phyloP scores from a whole-genome alignment of 2,329 filamentous ascomycete genomes.

The Colletotrichum salicis region DNA sequence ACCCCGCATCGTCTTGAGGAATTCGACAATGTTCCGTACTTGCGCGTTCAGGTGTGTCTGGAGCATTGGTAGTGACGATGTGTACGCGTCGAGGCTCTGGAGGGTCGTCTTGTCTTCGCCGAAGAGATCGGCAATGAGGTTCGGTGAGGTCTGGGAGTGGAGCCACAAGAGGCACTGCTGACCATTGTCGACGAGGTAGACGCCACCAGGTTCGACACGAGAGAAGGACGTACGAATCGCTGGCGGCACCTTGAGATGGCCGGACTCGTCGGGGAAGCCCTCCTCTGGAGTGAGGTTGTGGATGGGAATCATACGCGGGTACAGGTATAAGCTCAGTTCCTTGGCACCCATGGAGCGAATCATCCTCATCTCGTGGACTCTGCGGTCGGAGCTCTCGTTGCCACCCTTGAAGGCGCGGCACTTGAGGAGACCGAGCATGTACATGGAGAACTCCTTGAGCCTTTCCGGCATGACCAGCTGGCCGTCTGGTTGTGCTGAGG shows the following conservation, averaged over 20 bases:
- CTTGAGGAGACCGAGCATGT: conserved; percentile 89
- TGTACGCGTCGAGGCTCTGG: conserved; percentile 83
- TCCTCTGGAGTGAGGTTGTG: conserved; percentile 90
- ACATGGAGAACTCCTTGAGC: conserved; percentile 97
- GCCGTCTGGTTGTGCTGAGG: conserved; percentile 84
- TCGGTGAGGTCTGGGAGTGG: conserved; percentile 90
- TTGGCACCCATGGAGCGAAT: conserved; percentile 86
- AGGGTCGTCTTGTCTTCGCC: conserved; percentile 78
- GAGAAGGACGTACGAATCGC: conserved; percentile 85
- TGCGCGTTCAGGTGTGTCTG: conserved; percentile 95
- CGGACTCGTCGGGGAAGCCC: conserved; percentile 92
- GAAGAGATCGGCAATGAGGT: conserved; percentile 90
- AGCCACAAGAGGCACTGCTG: conserved; percentile 93
- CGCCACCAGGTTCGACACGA: conserved; percentile 90
- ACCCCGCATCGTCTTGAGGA: conserved; percentile 81
- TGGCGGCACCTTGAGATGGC: conserved; percentile 86
- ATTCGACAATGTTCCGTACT: conserved; percentile 91
- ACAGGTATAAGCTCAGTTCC: conserved; percentile 91
- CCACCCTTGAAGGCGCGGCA: conserved; percentile 93
- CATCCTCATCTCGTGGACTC: conserved; percentile 91
- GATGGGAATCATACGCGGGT: conserved; percentile 90
- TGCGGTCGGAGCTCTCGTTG: conserved; percentile 87
- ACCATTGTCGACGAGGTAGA: conserved; percentile 94
- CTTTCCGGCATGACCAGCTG: conserved; percentile 96
- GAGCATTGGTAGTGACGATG: conserved; percentile 81